These are phyloP conservation scores for Chara braunii DNA, from an alignment of 139 green algal genomes.

Conservation along the genomic window DNA sequence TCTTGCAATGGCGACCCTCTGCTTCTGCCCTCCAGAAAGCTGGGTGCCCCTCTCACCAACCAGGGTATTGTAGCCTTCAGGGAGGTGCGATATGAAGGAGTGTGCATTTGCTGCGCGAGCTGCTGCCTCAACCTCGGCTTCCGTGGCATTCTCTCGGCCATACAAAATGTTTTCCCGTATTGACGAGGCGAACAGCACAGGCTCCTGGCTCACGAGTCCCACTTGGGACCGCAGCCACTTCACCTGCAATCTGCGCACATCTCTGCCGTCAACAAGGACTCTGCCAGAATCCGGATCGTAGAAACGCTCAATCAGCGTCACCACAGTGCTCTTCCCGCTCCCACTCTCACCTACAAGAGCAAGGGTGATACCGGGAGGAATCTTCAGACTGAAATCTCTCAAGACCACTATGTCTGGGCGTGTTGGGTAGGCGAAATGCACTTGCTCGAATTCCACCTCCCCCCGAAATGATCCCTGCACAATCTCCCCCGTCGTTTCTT, in stretches of 20 bases:
- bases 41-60: slow-evolving; percentile 21
- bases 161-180: slow-evolving; percentile 48
- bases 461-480: slow-evolving; percentile 1
- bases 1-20: slow-evolving; percentile 72
- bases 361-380: slow-evolving; percentile 50
- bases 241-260: slow-evolving; percentile 68
- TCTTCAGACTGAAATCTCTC: slow-evolving; percentile 10
- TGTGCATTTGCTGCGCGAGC: slow-evolving; percentile 68
- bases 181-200: slow-evolving; percentile 57
- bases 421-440: slow-evolving; percentile 34
- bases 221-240: slow-evolving; percentile 68
- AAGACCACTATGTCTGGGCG: slow-evolving; percentile 34
- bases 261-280: slow-evolving; percentile 68
- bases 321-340: slow-evolving; percentile 84
- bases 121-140: slow-evolving; percentile 59
- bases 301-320: slow-evolving; percentile 79
- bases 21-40: slow-evolving; percentile 62
- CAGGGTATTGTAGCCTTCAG: slow-evolving; percentile 70
- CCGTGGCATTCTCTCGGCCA: slow-evolving; percentile 12
- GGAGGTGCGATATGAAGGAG: slow-evolving; percentile 56
- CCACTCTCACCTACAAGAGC: slow-evolving; percentile 85
- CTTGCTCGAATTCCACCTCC: slow-evolving; percentile 17
- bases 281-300: slow-evolving; percentile 51
- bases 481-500: slow-evolving; percentile 7
- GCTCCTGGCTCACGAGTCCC: slow-evolving; percentile 65